Percentiles rank a stretch among this genome's conserved stretches.
Evolutionary conservation across 202 grass and related monocot species (phyloP).

Genomic region (Elaeis oleifera): DNA sequence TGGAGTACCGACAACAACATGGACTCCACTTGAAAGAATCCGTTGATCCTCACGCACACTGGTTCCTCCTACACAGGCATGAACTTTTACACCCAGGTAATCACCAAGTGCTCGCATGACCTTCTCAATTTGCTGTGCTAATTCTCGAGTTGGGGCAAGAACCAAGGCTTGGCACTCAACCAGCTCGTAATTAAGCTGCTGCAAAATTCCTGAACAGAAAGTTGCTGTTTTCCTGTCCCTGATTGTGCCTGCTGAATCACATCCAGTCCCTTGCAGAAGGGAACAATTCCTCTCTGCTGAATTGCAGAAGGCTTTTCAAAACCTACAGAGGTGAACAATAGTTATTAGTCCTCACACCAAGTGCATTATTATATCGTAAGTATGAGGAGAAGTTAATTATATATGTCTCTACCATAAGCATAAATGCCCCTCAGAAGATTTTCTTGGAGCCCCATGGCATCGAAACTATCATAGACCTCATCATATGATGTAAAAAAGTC

Average conservation of each 20-base stretch:
- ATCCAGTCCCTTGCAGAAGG: constrained; percentile 61
- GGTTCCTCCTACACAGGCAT: constrained; percentile 68
- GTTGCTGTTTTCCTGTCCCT: constrained; percentile 63
- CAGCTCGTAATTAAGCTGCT: constrained; percentile 56
- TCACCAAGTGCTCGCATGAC: constrained; percentile 68
- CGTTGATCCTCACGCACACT: constrained; percentile 60
- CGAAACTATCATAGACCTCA: constrained; percentile 57
- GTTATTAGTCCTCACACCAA: no score
- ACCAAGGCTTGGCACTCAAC: constrained; percentile 52
- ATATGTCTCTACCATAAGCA: constrained; percentile 39
- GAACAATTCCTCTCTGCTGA: constrained; percentile 64
- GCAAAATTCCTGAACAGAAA: constrained; percentile 62
- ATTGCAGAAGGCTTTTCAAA: constrained; percentile 75
- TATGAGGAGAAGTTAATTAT: background rate
- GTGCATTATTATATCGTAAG: no score
- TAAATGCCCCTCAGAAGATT: constrained; percentile 68
- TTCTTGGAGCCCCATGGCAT: constrained; percentile 49
- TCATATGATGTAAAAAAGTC: constrained; percentile 55
- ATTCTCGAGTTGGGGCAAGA: constrained; percentile 62
- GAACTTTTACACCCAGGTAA: constrained; percentile 64
- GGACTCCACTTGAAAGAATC: constrained; percentile 60
- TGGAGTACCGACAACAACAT: constrained; percentile 67
- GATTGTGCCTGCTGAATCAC: constrained; percentile 68
- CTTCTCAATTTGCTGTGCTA: constrained; percentile 65
- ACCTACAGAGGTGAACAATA: constrained; percentile 20